Percentiles rank a stretch among this genome's conserved stretches.
These are phyloP conservation scores for Setaria viridis DNA, from an alignment of 202 grass and related monocot genomes.

Conservation along the genomic window DNA sequence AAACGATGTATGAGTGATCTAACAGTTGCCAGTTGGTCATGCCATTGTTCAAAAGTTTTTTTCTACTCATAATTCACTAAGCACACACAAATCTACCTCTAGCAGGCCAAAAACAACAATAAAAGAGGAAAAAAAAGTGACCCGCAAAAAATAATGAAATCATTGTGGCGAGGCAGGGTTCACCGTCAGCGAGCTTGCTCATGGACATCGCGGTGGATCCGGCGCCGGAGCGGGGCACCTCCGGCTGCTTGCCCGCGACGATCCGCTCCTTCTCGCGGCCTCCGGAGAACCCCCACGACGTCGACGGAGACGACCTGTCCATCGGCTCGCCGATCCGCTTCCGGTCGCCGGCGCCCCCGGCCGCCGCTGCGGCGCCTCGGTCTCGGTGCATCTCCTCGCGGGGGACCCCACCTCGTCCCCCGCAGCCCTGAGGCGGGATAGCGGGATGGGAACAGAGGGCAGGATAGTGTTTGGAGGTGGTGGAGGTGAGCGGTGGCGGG, in stretches of 20 bases:
- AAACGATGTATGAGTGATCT: slow-evolving; percentile 10
- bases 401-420: slow-evolving; percentile 23
- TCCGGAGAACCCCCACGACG: slow-evolving; percentile 50
- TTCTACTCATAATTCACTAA: neutral
- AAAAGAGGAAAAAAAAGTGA: slow-evolving; percentile 30
- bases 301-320: slow-evolving; percentile 60
- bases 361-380: slow-evolving; percentile 47
- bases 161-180: slow-evolving; percentile 31
- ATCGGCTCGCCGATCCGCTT: slow-evolving; percentile 67
- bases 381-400: slow-evolving; percentile 50
- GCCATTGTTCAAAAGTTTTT: slow-evolving; percentile 9
- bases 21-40: neutral
- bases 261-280: slow-evolving; percentile 62
- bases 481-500: neutral
- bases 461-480: slow-evolving; percentile 1
- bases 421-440: slow-evolving; percentile 17
- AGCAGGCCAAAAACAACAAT: neutral
- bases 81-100: neutral
- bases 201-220: slow-evolving; percentile 60
- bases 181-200: slow-evolving; percentile 55
- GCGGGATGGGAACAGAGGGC: slow-evolving; percentile 4
- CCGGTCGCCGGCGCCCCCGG: slow-evolving; percentile 53
- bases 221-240: slow-evolving; percentile 46
- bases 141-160: neutral
- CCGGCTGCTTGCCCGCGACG: slow-evolving; percentile 57